Evolutionary conservation across 169 alveolate genomes (phyloP).

Genomic region (Blepharisma undulans): DNA sequence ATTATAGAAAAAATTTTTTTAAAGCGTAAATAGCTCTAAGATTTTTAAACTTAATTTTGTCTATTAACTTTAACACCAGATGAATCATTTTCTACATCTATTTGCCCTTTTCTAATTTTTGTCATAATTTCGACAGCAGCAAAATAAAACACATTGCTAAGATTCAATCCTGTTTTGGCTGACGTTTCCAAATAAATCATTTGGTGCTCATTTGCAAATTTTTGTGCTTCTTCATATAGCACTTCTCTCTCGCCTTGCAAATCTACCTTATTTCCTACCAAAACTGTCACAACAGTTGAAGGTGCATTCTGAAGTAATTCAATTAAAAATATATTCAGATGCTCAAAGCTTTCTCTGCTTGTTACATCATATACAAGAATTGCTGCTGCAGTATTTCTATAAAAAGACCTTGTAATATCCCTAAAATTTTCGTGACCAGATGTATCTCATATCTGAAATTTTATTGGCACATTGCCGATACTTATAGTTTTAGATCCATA

Average conservation of each 20-base stretch:
- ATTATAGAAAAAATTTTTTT: no score
- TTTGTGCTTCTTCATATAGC: slow-evolving; percentile 86
- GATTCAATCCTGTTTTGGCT: slow-evolving; percentile 74
- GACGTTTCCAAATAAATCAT: slow-evolving; percentile 80
- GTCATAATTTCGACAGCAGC: neutral
- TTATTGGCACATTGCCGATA: slow-evolving; percentile 85
- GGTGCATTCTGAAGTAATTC: slow-evolving; percentile 94
- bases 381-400: slow-evolving; percentile 99
- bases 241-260: slow-evolving; percentile 92
- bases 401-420: slow-evolving; percentile 96
- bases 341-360: slow-evolving; percentile 92
- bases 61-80: neutral
- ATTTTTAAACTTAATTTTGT: no score
- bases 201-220: slow-evolving; percentile 83
- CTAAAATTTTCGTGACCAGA: slow-evolving; percentile 96
- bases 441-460: slow-evolving; percentile 96
- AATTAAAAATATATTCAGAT: slow-evolving; percentile 91
- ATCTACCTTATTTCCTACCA: slow-evolving; percentile 97
- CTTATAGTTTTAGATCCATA: slow-evolving; percentile 92
- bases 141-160: slow-evolving; percentile 47
- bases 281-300: slow-evolving; percentile 91
- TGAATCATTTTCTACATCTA: slow-evolving; percentile 74
- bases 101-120: slow-evolving; percentile 54
- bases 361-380: slow-evolving; percentile 96
- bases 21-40: no score